Conservation (phyloP, 805 yeast genomes). For the Teunomyces kruisii region DNA sequence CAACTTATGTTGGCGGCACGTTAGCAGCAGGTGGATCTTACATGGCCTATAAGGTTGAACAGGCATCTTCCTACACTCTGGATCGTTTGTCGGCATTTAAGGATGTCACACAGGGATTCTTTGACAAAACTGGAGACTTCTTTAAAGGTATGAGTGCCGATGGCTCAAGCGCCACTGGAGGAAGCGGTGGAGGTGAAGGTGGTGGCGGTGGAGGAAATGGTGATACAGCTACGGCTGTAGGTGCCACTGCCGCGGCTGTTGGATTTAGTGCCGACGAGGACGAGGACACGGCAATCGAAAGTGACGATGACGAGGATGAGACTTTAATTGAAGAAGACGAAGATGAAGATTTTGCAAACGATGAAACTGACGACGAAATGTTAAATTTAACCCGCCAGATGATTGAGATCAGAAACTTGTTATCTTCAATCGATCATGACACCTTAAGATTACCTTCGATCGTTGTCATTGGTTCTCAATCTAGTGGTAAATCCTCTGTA, state of each 20-base stretch:
- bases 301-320: slow-evolving; percentile 48
- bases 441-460: slow-evolving; percentile 86
- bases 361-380: slow-evolving; percentile 74
- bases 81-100: slow-evolving; percentile 63
- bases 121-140: slow-evolving; percentile 49
- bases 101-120: slow-evolving; percentile 58
- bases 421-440: slow-evolving; percentile 75
- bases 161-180: slow-evolving; percentile 13
- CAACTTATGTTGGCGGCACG: slow-evolving; percentile 83
- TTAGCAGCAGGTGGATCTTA: slow-evolving; percentile 94
- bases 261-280: slow-evolving; percentile 35
- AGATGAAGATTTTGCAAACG: slow-evolving; percentile 45
- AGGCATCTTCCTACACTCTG: slow-evolving; percentile 69
- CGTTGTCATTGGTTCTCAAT: slow-evolving; percentile 96
- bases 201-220: slow-evolving; percentile 23
- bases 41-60: slow-evolving; percentile 87
- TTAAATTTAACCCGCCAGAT: slow-evolving; percentile 87
- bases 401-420: slow-evolving; percentile 89
- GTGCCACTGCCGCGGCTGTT: slow-evolving; percentile 59
- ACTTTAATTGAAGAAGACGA: slow-evolving; percentile 47
- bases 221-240: slow-evolving; percentile 40
- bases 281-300: slow-evolving; percentile 14
- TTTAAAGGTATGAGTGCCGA: slow-evolving; percentile 30
- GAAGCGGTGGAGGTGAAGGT: slow-evolving; percentile 24
- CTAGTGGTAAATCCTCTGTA: slow-evolving; percentile 96